Base-by-base conservation (phyloP, 2,329 filamentous ascomycete species). In the Chrysoporthe austroafricana region DNA sequence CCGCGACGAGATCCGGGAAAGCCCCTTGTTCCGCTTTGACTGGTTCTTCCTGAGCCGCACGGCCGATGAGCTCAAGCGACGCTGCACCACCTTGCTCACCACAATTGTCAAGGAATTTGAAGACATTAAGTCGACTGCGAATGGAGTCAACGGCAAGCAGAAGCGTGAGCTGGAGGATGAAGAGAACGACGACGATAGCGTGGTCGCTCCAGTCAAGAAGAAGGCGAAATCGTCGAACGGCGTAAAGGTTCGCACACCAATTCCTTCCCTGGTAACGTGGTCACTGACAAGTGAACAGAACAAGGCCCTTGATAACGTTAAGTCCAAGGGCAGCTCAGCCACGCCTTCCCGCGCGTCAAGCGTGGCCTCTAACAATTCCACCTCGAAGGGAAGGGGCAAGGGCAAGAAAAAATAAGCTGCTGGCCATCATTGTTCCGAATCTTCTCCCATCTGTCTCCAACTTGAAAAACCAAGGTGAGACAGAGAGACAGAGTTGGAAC, bases 21-120 rank as follows among this genome's bases (percentile, higher is more conserved):
- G 91, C 66, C 94, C 96, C 11, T 84, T 99, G 3, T 99, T 99
- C 86, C 90, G 96, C 50, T 99, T 99, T 75, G 96, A 99, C 77
- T 99, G 96, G 96, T 99, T 99, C 83, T 97, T 99, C 84, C 86
- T 99, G 52, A 97, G 93, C 78, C 89, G 96, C 58, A 99, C 95
- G 4, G 93, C 96, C 0, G 90, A 94, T 62, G 96, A 99, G 80
- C 91, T 99, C 73, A 91, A 93, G 70, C 90, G 96, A 73, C 89
- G 96, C 63, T 98, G 96, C 81, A 96, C 92, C 43, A 99, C 96
- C 1, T 86, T 99, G 63, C 88, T 99, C 71, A 97, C 95, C 46
- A 97, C 96, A 0, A 93, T 99, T 60, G 92, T 96, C 63, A 91
- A 96, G 79, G 96, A 99, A 80, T 97, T 97, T 78, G 95, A 97